Percentiles rank a stretch among this genome's conserved stretches.
These are phyloP conservation scores for Xylariomycetidae sp. DNA, from an alignment of 2,329 filamentous ascomycete genomes.

Conservation along the genomic window DNA sequence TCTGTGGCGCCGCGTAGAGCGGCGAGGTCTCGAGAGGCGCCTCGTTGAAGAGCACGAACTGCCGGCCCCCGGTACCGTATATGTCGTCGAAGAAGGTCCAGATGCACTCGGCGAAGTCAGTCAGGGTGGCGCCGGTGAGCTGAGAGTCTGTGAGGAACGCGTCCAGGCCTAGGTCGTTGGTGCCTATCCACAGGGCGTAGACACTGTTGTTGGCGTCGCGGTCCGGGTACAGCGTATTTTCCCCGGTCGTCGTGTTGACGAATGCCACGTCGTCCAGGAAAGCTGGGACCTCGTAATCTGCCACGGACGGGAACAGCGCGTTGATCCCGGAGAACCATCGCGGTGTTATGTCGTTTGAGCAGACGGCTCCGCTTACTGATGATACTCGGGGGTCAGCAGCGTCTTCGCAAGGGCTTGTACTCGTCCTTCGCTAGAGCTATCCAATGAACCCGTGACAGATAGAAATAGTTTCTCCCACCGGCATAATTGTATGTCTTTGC, in stretches of 20 bases:
- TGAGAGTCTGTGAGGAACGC: conserved; percentile 65
- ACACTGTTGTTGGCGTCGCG: conserved; percentile 55
- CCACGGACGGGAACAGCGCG: conserved; percentile 55
- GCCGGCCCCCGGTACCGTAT: conserved; percentile 61
- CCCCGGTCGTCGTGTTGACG: conserved; percentile 12
- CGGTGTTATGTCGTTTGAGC: conserved; percentile 62
- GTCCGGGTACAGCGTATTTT: conserved; percentile 36
- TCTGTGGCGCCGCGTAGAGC: conserved; percentile 51
- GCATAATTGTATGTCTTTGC: conserved; percentile 64
- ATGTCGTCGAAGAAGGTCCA: conserved; percentile 59
- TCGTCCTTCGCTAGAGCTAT: too few species aligned
- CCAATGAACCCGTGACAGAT: too few species aligned
- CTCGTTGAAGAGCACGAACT: conserved; percentile 68
- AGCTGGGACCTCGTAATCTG: conserved; percentile 56
- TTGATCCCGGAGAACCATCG: conserved; percentile 48
- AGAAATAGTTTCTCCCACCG: too few species aligned
- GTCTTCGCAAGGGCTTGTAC: too few species aligned
- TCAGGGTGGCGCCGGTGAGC: conserved; percentile 49
- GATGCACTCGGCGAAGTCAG: conserved; percentile 64
- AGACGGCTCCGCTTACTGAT: conserved; percentile 65
- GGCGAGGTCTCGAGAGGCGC: conserved; percentile 65
- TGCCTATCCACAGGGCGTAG: conserved; percentile 76
- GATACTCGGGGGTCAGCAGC: too few species aligned
- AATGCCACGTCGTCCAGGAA: conserved; percentile 46
- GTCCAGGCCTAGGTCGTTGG: conserved; percentile 67